Evolutionary conservation across 2,329 filamentous ascomycete genomes (phyloP), one percentile per base, ranked within the genome.

Genomic region (Alternaria hordeiaustralica): DNA sequence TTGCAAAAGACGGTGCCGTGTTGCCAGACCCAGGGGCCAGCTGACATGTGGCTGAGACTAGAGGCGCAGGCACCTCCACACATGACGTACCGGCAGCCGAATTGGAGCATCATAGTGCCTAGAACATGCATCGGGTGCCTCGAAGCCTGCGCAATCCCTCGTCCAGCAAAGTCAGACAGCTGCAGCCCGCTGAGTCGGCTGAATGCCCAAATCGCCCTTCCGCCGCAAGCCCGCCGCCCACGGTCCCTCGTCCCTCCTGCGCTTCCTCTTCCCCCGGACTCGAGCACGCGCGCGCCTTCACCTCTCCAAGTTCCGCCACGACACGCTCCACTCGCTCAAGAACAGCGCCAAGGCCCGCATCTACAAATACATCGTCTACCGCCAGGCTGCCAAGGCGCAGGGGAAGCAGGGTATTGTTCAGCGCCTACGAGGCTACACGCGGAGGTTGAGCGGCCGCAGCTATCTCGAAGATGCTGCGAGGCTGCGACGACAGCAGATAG

Each of bases 341-440:
- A 88, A 90, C 76, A 85, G 86, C 57, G 82, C 92, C 9, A 93
- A 97, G 80, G 90, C 90, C 41, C 88, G 89, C 60, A 88, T 97
- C 68, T 96, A 96, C 77, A 86, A 86, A 49, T 92, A 90, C 67
- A 85, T 96, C 60, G 82, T 94, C 66, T 84, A 85, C 70, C 87
- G 87, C 55, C 90, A 93, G 65, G 69, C 74, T 6, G 68, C 68
- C 41, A 79, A 75, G 64, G 73, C 78, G 55, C 67, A 70, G 46
- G 67, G 66, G 53, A 71, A 75, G 47, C 68, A 71, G 50, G 68
- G 63, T 28, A 66, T 80, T 50, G 57, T 76, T 28, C 77, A 78
- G 67, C 72, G 72, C 49, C 68, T 79, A 56, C 73, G 75, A 51
- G 69, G 72, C 53, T 71, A 70, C 36, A 81, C 79, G 55, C 73